Evolutionary conservation across 2,329 filamentous ascomycete genomes (phyloP).

Genomic region (Fusarium penzigii): DNA sequence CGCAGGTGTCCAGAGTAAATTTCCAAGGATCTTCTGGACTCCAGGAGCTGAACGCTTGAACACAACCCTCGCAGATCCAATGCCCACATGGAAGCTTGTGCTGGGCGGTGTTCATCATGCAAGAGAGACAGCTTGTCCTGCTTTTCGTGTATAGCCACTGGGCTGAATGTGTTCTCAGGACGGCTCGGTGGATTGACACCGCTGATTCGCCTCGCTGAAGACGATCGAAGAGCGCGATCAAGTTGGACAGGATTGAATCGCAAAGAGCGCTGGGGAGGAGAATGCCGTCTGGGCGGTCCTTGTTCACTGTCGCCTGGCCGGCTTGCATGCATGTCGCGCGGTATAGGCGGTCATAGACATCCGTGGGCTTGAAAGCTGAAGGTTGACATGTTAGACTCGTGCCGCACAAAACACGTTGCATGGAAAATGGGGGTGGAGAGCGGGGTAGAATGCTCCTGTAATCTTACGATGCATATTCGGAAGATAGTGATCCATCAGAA

Average conservation of each 20-base stretch:
- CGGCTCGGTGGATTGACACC: constrained; percentile 1
- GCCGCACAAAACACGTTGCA: not conserved
- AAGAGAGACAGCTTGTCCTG: constrained; percentile 1
- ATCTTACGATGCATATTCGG: not conserved
- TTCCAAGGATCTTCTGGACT: not conserved
- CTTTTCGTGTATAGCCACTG: constrained; percentile 2
- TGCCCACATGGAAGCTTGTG: constrained; percentile 4
- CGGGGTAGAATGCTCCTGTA: too few relatives aligned
- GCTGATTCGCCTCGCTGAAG: constrained; percentile 2
- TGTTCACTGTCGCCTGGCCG: not conserved
- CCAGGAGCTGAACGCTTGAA: not conserved
- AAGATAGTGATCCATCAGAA: constrained; percentile 2
- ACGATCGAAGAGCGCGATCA: not conserved
- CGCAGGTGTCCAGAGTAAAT: not conserved
- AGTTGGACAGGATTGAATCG: not conserved
- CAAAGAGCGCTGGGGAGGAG: constrained; percentile 1
- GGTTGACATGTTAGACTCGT: not conserved
- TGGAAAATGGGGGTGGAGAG: too few relatives aligned
- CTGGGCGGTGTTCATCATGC: not conserved
- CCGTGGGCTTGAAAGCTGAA: not conserved
- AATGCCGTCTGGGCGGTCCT: not conserved
- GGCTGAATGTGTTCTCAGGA: not conserved
- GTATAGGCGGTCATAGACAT: constrained; percentile 1
- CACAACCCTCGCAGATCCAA: constrained; percentile 4
- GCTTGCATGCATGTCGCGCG: not conserved